These are phyloP conservation scores for Yamadazyma triangularis DNA, from an alignment of 1,139 yeast genomes.

Conservation along the genomic window DNA sequence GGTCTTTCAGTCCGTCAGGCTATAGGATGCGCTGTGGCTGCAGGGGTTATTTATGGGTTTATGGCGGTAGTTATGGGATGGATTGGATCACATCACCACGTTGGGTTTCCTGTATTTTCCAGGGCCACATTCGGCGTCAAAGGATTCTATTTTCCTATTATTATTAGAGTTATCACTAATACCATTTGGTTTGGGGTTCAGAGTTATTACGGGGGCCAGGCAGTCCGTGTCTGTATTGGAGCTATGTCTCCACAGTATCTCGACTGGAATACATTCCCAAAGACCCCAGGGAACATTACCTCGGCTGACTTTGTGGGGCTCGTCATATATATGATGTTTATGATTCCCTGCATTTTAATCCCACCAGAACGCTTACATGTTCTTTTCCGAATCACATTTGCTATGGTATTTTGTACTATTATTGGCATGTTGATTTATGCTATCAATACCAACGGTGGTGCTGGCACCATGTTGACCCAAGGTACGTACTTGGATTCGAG, in stretches of 20 bases:
- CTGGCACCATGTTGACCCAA: constrained; percentile 12
- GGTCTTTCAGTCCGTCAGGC: constrained; percentile 7
- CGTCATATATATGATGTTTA: constrained; percentile 13
- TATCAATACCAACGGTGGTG: constrained; percentile 16
- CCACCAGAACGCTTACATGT: constrained; percentile 15
- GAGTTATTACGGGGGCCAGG: constrained; percentile 17
- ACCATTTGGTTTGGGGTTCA: constrained; percentile 18
- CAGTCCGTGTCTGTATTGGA: constrained; percentile 6
- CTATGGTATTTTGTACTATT: constrained; percentile 12
- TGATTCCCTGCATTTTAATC: constrained; percentile 12
- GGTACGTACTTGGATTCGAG: constrained; percentile 5
- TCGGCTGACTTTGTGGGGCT: constrained; percentile 20
- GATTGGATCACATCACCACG: constrained; percentile 14
- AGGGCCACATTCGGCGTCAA: constrained; percentile 11
- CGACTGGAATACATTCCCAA: constrained; percentile 14
- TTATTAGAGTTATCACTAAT: constrained; percentile 15
- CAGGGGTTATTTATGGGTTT: constrained; percentile 13
- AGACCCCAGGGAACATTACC: constrained; percentile 13
- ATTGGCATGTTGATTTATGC: constrained; percentile 17
- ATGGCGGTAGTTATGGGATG: constrained; percentile 13
- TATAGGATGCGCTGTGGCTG: constrained; percentile 13
- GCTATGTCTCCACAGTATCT: constrained; percentile 7
- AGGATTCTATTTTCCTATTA: constrained; percentile 12
- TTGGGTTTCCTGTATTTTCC: constrained; percentile 15
- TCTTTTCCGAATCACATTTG: constrained; percentile 11